These are phyloP conservation scores for Mallotus repandus DNA, from an alignment of 441 rosid species.

Conservation along the genomic window DNA sequence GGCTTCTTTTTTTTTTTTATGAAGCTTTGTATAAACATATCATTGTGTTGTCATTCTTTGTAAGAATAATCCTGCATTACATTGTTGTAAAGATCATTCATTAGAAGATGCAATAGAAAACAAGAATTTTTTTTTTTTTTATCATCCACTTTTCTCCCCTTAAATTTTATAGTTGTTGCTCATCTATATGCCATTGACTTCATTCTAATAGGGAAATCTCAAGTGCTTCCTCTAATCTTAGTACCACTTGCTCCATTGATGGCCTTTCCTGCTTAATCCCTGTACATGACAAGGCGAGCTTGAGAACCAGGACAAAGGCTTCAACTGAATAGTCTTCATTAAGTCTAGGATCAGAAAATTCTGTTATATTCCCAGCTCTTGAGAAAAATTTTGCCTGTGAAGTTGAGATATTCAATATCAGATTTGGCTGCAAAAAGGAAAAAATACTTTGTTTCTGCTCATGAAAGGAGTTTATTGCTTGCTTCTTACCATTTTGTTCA, in stretches of 20 bases:
- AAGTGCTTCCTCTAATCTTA: slow-evolving; percentile 41
- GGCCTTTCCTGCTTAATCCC: slow-evolving; percentile 55
- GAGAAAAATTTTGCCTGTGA: slow-evolving; percentile 46
- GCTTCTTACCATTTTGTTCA: slow-evolving; percentile 43
- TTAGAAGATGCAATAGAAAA: slow-evolving; percentile 8
- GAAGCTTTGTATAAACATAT: slow-evolving; percentile 36
- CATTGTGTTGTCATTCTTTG: slow-evolving; percentile 20
- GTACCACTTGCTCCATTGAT: slow-evolving; percentile 52
- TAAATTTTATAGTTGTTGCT: not conserved
- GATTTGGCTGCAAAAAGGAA: not conserved
- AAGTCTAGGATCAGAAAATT: slow-evolving; percentile 53
- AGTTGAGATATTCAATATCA: not conserved
- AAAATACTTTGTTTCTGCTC: not conserved
- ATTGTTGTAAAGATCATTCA: slow-evolving; percentile 10
- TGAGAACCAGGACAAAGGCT: slow-evolving; percentile 44
- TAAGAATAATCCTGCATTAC: slow-evolving; percentile 1
- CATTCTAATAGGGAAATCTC: slow-evolving; percentile 25
- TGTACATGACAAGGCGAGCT: slow-evolving; percentile 53
- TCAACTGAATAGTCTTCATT: slow-evolving; percentile 47
- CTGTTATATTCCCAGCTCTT: slow-evolving; percentile 38
- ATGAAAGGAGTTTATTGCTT: not conserved
- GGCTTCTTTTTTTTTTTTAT: slow-evolving; percentile 32
- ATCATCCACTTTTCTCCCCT: not conserved
- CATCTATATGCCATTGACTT: not conserved
- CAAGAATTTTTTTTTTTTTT: not conserved